Base-by-base conservation (phyloP, 169 alveolate genomes). In the Blepharisma undulans region DNA sequence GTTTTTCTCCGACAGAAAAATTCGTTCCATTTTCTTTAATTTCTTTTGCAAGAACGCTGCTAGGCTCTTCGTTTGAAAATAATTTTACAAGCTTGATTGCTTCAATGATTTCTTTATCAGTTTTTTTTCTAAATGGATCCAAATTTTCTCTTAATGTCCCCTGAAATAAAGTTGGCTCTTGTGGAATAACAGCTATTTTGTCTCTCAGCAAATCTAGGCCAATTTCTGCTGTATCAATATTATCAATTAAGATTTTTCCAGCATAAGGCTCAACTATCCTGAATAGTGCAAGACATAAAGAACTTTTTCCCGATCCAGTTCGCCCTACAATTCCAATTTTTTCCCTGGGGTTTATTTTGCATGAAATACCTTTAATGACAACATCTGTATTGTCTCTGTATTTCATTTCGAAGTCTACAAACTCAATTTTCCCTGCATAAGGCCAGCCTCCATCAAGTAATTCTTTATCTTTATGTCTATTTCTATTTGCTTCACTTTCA, bases 261-360 rank as follows among this genome's bases (percentile, higher is more conserved):
- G 91, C 94, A 90, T 88, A 96, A 93, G 89, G 97, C 90, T 87
- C 98, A 72, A 89, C 88, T 22, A 95, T 88, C 36, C 97, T 93
- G 66, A 93, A 91, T 22, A 94, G 61, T 14, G 92, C 93, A 0
- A 95, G 88, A 22, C 96, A 93, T 8, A 96, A 72, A 6, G 98
- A 94, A 61, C 95, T 86, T 48, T 48, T 48, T 4, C 99, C 99
- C 48, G 97, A 94, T 32, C 99, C 99, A 14, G 98, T 97, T 74
- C 97, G 92, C 3, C 99, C 99, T 79, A 94, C 98, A 72, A 97
- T 96, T 34, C 98, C 98, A 33, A 97, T 92, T 78, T 93, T 95
- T 81, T 96, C 98, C 14, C 95, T 93, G 1, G 91, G 82, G n/a
- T 91, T 84, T 32, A 97, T 92, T 6, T 61, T 81, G 3, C 95